A percentile compares a stretch with the other conserved stretches of the same genome.
Conservation (phyloP, 257 asterid genomes). For the Solanum dulcamara region DNA sequence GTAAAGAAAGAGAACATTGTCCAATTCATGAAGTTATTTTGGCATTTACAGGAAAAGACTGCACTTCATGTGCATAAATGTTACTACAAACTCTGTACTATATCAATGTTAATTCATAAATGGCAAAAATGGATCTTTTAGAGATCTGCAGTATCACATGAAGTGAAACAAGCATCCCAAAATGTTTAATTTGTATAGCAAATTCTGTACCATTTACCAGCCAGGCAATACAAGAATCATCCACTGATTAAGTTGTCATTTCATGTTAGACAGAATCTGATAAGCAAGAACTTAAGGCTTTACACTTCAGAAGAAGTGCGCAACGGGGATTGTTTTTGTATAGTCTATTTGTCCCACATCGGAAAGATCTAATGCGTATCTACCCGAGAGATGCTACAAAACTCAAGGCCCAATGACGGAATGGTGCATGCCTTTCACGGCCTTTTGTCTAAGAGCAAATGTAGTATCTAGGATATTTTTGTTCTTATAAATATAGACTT, state of each 20-base stretch:
- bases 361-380: not conserved
- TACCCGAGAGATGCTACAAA: not conserved
- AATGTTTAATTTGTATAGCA: not conserved
- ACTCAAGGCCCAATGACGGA: accelerated
- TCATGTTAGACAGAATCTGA: not conserved
- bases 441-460: slow-evolving; percentile 33
- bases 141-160: not conserved
- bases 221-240: not conserved
- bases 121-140: not conserved
- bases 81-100: not conserved
- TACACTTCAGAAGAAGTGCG: not conserved
- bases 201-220: not conserved
- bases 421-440: slow-evolving; percentile 13
- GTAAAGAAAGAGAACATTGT: not conserved
- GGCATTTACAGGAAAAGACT: not conserved
- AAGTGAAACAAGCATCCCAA: not conserved
- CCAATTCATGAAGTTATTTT: not conserved
- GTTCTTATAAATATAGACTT: no score
- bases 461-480: no score
- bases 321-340: not conserved
- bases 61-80: not conserved
- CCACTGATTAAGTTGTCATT: not conserved
- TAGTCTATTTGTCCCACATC: not conserved
- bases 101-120: not conserved
- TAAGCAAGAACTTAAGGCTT: not conserved